These are phyloP conservation scores for Exophiala aquamarina DNA, from an alignment of 2,329 filamentous ascomycete species.

Conservation along the genomic window DNA sequence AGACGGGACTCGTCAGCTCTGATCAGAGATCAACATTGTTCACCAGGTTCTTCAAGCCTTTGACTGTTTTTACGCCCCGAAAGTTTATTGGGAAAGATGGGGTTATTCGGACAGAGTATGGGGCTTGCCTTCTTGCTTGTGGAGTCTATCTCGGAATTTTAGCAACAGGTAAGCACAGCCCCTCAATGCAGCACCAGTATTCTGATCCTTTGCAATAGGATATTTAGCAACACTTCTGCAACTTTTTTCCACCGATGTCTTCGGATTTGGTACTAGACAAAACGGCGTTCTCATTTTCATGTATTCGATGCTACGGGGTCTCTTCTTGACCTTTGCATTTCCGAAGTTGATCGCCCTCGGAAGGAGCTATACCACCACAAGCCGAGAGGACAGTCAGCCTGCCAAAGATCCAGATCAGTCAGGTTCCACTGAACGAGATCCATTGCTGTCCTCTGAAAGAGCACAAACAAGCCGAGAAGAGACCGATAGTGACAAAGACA, in stretches of 20 bases:
- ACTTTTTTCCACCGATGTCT: slow-evolving; percentile 58
- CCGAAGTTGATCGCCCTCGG: slow-evolving; percentile 54
- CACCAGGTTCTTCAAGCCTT: slow-evolving; percentile 48
- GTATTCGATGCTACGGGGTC: slow-evolving; percentile 54
- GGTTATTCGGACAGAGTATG: slow-evolving; percentile 55
- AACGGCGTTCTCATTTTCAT: slow-evolving; percentile 60
- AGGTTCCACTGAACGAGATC: slow-evolving; percentile 12
- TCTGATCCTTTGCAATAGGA: slow-evolving; percentile 28
- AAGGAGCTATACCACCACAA: slow-evolving; percentile 25
- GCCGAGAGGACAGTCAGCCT: neutral
- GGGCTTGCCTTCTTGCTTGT: slow-evolving; percentile 62
- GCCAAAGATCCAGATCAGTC: neutral
- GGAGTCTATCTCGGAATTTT: slow-evolving; percentile 69
- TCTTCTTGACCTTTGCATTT: slow-evolving; percentile 58
- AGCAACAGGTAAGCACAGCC: slow-evolving; percentile 51
- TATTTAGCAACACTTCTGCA: slow-evolving; percentile 64
- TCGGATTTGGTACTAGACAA: slow-evolving; percentile 55
- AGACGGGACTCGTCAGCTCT: slow-evolving; percentile 24
- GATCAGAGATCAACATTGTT: slow-evolving; percentile 31
- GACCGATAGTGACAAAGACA: slow-evolving; percentile 6
- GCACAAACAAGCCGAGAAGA: neutral
- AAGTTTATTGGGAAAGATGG: slow-evolving; percentile 55
- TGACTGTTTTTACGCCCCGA: slow-evolving; percentile 62
- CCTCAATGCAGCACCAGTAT: neutral
- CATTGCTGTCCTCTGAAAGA: slow-evolving; percentile 3